phyloP scores from a whole-genome alignment of 495 filamentous ascomycete genomes.

The Podospora tetraspora region DNA sequence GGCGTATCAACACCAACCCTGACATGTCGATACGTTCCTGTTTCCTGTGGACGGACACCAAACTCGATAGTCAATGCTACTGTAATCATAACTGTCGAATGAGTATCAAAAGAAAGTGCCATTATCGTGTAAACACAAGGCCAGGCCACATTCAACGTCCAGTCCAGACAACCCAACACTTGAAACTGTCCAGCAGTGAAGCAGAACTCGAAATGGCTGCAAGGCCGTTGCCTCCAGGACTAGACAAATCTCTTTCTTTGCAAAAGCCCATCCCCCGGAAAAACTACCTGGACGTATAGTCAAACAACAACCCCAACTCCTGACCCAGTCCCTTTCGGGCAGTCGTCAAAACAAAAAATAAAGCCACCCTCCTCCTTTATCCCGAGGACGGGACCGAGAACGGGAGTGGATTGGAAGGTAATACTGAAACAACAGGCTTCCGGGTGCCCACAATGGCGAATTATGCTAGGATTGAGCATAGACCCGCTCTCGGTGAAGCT shows the following conservation, averaged over 20 bases:
- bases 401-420: neutral
- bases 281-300: neutral
- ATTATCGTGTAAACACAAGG: neutral
- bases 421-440: neutral
- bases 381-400: neutral
- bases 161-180: neutral
- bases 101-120: neutral
- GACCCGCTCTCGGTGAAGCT: neutral
- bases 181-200: neutral
- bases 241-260: neutral
- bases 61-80: neutral
- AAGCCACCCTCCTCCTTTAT: neutral
- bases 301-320: neutral
- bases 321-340: neutral
- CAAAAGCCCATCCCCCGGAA: too few relatives aligned
- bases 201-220: neutral
- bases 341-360: neutral
- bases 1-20: neutral
- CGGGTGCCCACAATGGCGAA: neutral
- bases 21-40: neutral
- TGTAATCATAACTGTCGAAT: neutral
- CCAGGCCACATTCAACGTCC: neutral
- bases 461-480: too few relatives aligned
- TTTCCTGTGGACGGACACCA: neutral
- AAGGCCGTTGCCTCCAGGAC: neutral